phyloP scores from a whole-genome alignment of 805 yeast genomes.

The Cephaloascus fragrans region DNA sequence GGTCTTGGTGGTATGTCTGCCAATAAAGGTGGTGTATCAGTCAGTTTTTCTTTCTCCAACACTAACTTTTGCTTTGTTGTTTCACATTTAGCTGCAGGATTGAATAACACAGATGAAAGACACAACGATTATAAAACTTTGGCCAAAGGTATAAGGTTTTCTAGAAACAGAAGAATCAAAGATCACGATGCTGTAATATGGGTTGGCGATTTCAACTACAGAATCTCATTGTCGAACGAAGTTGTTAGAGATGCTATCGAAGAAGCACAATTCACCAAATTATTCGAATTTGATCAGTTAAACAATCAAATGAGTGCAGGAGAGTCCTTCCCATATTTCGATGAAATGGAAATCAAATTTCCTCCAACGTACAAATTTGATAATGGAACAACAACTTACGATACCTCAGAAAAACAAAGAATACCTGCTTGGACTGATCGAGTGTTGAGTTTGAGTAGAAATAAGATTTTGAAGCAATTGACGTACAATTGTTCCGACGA shows the following conservation, averaged over 20 bases:
- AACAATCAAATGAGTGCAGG: conserved; percentile 62
- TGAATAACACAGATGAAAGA: conserved; percentile 69
- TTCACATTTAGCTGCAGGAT: conserved; percentile 92
- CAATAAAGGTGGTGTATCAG: conserved; percentile 72
- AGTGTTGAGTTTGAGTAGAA: conserved; percentile 50
- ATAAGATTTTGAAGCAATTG: conserved; percentile 46
- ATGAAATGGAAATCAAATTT: conserved; percentile 72
- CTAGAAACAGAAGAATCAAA: conserved; percentile 44
- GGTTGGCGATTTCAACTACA: conserved; percentile 90
- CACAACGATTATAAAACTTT: conserved; percentile 81
- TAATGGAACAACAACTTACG: conserved; percentile 73
- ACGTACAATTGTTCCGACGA: conserved; percentile 50
- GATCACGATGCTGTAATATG: conserved; percentile 83
- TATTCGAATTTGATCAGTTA: conserved; percentile 72
- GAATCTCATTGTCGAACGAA: conserved; percentile 66
- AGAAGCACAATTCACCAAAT: conserved; percentile 33
- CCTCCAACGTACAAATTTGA: conserved; percentile 94
- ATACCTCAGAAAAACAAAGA: conserved; percentile 84
- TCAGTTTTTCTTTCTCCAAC: conserved; percentile 54
- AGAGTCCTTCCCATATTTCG: conserved; percentile 71
- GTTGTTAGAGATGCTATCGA: conserved; percentile 47
- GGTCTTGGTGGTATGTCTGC: conserved; percentile 90
- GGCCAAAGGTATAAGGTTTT: conserved; percentile 55
- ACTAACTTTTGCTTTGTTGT: conserved; percentile 71
- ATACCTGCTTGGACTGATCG: conserved; percentile 98